Percentiles rank a stretch among this genome's conserved stretches.
Evolutionary conservation across 768 basidiomycete genomes (phyloP).

Genomic region (Leccinum longicurvipes): DNA sequence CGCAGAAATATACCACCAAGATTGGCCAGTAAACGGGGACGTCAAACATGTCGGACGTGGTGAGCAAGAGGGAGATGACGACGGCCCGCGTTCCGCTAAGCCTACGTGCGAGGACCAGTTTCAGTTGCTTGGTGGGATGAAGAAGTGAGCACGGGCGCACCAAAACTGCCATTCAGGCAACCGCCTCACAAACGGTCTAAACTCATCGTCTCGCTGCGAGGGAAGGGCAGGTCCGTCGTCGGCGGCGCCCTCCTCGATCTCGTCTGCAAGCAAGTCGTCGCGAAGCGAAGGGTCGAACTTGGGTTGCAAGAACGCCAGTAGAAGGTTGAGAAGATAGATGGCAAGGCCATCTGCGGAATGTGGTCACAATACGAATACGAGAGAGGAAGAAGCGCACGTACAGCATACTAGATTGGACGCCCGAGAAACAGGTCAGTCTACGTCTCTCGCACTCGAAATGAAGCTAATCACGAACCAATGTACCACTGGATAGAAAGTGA

Average conservation of each 20-base stretch:
- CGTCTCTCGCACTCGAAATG: not conserved
- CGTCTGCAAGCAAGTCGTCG: conserved; percentile 89
- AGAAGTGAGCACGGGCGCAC: conserved; percentile 38
- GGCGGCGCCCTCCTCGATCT: conserved; percentile 91
- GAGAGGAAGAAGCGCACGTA: conserved; percentile 36
- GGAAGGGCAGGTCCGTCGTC: conserved; percentile 58
- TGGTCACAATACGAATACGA: conserved; percentile 1
- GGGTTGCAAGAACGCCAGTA: conserved; percentile 96
- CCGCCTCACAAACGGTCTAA: conserved; percentile 92
- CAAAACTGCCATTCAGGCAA: conserved; percentile 98
- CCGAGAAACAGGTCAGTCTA: not conserved
- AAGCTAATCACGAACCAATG: conserved; percentile 60
- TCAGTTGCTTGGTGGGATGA: conserved; percentile 1
- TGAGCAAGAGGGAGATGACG: conserved; percentile 74
- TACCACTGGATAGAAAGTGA: conserved; percentile 63
- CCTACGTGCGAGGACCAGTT: conserved; percentile 43
- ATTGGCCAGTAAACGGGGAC: conserved; percentile 99
- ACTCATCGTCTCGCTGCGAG: conserved; percentile 83
- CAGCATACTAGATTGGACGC: conserved; percentile 54
- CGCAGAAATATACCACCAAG: conserved; percentile 94
- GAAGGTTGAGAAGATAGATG: conserved; percentile 93
- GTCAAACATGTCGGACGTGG: conserved; percentile 83
- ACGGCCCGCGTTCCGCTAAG: conserved; percentile 88
- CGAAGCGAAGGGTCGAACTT: conserved; percentile 96
- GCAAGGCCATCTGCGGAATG: conserved; percentile 71